These are phyloP conservation scores for Protomyces inouyei DNA, from an alignment of 1,139 yeast genomes.

Conservation along the genomic window DNA sequence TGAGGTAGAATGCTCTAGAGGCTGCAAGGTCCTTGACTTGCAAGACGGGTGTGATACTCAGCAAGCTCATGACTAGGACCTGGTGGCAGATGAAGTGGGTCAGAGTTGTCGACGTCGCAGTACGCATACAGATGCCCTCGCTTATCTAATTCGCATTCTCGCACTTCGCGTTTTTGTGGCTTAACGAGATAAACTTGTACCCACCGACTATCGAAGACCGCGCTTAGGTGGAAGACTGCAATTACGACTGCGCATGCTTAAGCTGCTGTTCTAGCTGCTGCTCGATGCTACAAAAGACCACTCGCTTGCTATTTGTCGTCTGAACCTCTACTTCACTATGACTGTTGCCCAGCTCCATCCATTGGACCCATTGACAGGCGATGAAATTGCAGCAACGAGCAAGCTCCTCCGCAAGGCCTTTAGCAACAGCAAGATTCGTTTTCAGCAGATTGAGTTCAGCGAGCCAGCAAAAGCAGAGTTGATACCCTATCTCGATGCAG, in stretches of 20 bases:
- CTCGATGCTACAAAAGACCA: too few species aligned
- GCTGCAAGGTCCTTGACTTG: neutral
- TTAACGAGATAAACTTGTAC: neutral
- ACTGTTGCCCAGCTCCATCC: neutral
- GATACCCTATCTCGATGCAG: constrained; percentile 55
- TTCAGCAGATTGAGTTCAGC: constrained; percentile 64
- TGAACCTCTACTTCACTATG: neutral
- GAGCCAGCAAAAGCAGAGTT: constrained; percentile 64
- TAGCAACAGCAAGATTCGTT: constrained; percentile 41
- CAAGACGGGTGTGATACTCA: neutral
- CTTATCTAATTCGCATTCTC: neutral
- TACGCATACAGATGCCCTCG: too few species aligned
- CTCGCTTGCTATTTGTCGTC: too few species aligned
- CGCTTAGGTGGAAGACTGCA: too few species aligned
- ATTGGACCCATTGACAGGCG: neutral
- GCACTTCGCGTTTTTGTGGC: neutral
- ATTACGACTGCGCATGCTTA: too few species aligned
- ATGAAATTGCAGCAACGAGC: neutral
- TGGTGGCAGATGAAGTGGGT: too few species aligned
- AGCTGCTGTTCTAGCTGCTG: too few species aligned
- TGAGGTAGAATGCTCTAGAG: neutral
- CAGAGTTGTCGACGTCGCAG: too few species aligned
- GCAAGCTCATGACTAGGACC: neutral
- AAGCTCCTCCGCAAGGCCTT: constrained; percentile 6
- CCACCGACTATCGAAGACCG: neutral